Evolutionary conservation across 2,329 filamentous ascomycete species (phyloP).

Genomic region (Ploettnerulaceae sp.): DNA sequence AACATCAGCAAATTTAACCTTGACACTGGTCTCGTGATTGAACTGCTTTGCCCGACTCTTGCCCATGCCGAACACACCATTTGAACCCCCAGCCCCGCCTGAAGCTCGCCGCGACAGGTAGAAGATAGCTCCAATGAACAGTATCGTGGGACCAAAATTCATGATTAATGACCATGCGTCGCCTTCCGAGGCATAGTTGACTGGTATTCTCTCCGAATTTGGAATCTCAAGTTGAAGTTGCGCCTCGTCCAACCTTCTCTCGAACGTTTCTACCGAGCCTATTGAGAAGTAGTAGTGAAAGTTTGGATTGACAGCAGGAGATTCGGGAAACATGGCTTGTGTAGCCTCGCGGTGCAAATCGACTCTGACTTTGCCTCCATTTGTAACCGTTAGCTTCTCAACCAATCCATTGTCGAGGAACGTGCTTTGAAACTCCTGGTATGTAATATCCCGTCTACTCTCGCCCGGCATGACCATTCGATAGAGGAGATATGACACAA

Average conservation of each 20-base stretch:
- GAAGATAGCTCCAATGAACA: constrained; percentile 78
- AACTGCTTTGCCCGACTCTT: constrained; percentile 96
- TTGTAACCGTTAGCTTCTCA: constrained; percentile 81
- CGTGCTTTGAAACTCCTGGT: constrained; percentile 90
- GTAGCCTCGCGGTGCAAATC: constrained; percentile 73
- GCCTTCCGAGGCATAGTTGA: constrained; percentile 78
- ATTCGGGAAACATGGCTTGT: constrained; percentile 69
- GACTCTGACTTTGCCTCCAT: constrained; percentile 73
- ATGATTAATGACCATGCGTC: constrained; percentile 66
- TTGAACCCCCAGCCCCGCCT: constrained; percentile 58
- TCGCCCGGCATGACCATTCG: constrained; percentile 62
- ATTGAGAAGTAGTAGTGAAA: constrained; percentile 94
- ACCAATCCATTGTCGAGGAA: constrained; percentile 96
- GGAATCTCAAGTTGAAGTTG: constrained; percentile 86
- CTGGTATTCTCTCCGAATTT: constrained; percentile 80
- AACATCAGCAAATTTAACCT: constrained; percentile 95
- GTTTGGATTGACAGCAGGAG: constrained; percentile 59
- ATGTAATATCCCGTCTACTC: constrained; percentile 78
- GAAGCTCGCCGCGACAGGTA: constrained; percentile 74
- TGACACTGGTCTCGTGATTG: constrained; percentile 94
- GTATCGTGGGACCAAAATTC: constrained; percentile 76
- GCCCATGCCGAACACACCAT: constrained; percentile 91
- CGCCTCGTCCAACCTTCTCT: constrained; percentile 80
- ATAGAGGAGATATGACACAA: constrained; percentile 60
- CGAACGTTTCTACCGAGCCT: constrained; percentile 89